Percentiles rank a stretch among this genome's conserved stretches.
phyloP scores from a whole-genome alignment of 768 basidiomycete genomes.

The Russula virescens region DNA sequence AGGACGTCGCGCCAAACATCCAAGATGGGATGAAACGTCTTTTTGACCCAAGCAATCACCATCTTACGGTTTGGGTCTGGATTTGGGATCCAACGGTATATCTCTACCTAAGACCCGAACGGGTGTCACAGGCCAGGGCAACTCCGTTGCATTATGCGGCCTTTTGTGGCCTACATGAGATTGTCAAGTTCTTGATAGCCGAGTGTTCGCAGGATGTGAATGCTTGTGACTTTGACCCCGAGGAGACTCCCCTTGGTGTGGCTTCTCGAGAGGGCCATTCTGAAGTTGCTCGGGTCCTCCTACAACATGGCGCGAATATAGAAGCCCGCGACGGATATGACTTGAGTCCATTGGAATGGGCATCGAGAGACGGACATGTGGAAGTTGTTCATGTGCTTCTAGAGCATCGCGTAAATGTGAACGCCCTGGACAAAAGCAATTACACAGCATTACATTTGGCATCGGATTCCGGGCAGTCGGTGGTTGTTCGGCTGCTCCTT shows the following conservation, averaged over 20 bases:
- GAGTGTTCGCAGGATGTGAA: background rate
- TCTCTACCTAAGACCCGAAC: background rate
- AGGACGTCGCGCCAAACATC: background rate
- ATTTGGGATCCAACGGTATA: background rate
- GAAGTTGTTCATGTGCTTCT: background rate
- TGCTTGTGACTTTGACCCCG: background rate
- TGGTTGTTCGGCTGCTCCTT: background rate
- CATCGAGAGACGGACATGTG: background rate
- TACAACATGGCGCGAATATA: background rate
- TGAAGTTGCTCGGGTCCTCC: background rate
- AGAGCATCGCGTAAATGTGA: background rate
- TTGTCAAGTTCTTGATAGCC: background rate
- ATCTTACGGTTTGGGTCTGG: background rate
- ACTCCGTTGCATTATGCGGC: background rate
- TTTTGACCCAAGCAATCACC: background rate
- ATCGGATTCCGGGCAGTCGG: accelerated
- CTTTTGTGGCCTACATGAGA: background rate
- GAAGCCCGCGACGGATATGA: background rate
- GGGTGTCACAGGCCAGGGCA: background rate
- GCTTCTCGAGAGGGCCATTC: background rate
- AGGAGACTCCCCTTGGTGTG: background rate
- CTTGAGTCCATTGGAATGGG: background rate
- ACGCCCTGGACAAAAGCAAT: background rate
- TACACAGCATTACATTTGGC: background rate
- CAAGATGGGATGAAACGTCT: background rate